These are phyloP conservation scores for Vitis amurensis DNA, from an alignment of 164 flowering plant species.

Conservation along the genomic window DNA sequence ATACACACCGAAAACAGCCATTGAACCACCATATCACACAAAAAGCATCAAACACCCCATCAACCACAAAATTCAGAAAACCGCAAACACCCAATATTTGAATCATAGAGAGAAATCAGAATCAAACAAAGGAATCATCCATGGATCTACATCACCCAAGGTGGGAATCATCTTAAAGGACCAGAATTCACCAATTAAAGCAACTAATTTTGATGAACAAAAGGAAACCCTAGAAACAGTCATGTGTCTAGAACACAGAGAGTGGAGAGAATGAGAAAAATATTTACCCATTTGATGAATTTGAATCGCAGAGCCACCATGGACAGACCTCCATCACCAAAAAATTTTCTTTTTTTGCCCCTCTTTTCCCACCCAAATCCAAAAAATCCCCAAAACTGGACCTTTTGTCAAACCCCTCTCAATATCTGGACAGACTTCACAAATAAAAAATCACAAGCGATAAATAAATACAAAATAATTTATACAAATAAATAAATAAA, in stretches of 20 bases:
- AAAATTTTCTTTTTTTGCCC: slow-evolving; percentile 12
- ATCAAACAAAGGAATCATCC: background rate
- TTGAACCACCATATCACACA: too few relatives aligned
- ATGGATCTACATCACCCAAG: slow-evolving; percentile 10
- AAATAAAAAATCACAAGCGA: background rate
- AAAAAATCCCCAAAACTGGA: slow-evolving; percentile 33
- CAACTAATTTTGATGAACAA: slow-evolving; percentile 2
- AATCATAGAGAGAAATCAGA: background rate
- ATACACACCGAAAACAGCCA: too few relatives aligned
- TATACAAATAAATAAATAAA: background rate
- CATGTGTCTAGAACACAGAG: background rate
- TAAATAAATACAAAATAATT: too few relatives aligned
- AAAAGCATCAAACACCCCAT: too few relatives aligned
- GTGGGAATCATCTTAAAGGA: slow-evolving; percentile 1
- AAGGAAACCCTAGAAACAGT: slow-evolving; percentile 27
- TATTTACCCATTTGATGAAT: slow-evolving; percentile 8
- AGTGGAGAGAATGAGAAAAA: slow-evolving; percentile 5
- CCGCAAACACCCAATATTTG: too few relatives aligned
- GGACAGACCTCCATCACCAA: slow-evolving; percentile 31
- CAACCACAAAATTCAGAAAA: too few relatives aligned
- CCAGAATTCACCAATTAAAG: background rate
- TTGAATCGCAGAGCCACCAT: slow-evolving; percentile 41
- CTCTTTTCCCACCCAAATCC: slow-evolving; percentile 29
- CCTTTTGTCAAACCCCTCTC: slow-evolving; percentile 24
- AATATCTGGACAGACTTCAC: slow-evolving; percentile 6